Percentiles rank a stretch among this genome's conserved stretches.
phyloP scores from a whole-genome alignment of 768 basidiomycete species.

The Sporobolomyces phaffii region DNA sequence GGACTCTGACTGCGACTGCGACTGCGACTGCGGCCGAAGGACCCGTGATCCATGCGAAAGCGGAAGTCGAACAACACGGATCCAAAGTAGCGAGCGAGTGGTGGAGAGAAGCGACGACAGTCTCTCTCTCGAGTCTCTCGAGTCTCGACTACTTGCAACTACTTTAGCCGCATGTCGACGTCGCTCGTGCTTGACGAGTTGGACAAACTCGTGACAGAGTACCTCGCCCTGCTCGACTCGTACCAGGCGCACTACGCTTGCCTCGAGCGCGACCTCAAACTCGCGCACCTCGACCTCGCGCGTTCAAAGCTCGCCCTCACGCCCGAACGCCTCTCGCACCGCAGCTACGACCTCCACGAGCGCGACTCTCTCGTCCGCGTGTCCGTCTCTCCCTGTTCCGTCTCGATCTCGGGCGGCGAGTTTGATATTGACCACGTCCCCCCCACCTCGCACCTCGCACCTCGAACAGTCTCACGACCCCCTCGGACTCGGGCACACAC shows the following conservation, averaged over 20 bases:
- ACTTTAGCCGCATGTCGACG: not conserved
- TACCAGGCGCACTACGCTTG: not conserved
- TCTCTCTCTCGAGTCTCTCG: not conserved
- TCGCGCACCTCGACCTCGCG: constrained; percentile 17
- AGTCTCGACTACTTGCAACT: not conserved
- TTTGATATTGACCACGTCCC: not conserved
- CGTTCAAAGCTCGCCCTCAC: constrained; percentile 19
- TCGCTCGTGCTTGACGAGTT: constrained; percentile 2
- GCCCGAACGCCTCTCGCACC: not conserved
- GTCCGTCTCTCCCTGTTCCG: not conserved
- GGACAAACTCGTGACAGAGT: constrained; percentile 15
- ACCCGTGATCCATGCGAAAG: too few species aligned
- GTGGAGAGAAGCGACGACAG: not conserved
- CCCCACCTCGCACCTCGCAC: not conserved
- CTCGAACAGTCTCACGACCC: too few species aligned
- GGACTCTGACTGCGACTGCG: too few species aligned
- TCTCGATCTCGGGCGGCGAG: too few species aligned
- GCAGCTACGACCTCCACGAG: constrained; percentile 2
- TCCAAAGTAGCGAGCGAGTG: too few species aligned
- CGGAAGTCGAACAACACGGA: too few species aligned
- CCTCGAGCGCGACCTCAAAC: constrained; percentile 6
- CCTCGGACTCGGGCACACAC: too few species aligned
- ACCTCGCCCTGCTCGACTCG: constrained; percentile 2
- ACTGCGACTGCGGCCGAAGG: too few species aligned
- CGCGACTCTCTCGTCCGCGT: not conserved